These are phyloP conservation scores for Carex parvula DNA, from an alignment of 176 grass and related monocot species.

Conservation along the genomic window DNA sequence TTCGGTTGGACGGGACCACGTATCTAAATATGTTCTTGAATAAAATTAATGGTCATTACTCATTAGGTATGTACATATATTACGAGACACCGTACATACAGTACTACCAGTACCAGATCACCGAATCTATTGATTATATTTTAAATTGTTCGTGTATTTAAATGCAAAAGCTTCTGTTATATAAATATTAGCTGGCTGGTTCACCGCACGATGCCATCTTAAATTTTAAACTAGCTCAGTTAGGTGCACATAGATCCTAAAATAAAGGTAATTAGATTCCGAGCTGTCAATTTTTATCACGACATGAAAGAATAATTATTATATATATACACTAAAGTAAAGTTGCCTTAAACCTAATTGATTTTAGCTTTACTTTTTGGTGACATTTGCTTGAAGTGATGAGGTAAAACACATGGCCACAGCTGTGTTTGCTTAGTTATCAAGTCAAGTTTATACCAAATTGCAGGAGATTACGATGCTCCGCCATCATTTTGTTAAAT, in stretches of 20 bases:
- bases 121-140: background rate
- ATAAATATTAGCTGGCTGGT: background rate
- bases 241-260: background rate
- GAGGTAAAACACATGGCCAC: slow-evolving; percentile 15
- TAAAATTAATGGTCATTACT: background rate
- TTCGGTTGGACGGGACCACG: background rate
- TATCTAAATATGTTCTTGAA: background rate
- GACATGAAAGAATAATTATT: background rate
- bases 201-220: background rate
- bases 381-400: background rate
- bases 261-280: background rate
- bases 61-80: background rate
- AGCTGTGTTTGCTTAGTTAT: slow-evolving; percentile 23
- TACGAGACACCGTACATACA: background rate
- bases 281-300: background rate
- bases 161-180: background rate
- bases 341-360: background rate
- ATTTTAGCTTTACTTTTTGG: slow-evolving; percentile 24
- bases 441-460: slow-evolving; percentile 21
- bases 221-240: background rate
- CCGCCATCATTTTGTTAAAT: slow-evolving; percentile 1
- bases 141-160: background rate
- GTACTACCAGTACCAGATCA: background rate
- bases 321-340: background rate
- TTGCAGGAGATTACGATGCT: background rate